Conservation (phyloP, 352 stramenopile genomes). For the Phytophthora aleatoria region DNA sequence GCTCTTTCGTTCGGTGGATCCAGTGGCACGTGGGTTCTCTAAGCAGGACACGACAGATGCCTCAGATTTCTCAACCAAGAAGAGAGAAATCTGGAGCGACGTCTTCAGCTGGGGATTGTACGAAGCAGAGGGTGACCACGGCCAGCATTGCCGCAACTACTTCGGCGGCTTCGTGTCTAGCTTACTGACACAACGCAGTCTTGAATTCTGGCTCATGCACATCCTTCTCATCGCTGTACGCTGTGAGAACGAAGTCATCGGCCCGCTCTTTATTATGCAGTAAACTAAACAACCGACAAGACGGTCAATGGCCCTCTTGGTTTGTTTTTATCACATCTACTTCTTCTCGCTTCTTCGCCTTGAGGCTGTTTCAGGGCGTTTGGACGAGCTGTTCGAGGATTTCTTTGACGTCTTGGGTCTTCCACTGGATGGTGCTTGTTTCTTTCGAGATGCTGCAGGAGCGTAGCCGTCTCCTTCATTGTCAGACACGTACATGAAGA, state of each 20-base stretch:
- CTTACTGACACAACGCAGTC: constrained; percentile 41
- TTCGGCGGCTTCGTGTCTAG: constrained; percentile 66
- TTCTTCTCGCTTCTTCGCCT: constrained; percentile 63
- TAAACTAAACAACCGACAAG: constrained; percentile 24
- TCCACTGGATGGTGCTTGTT: constrained; percentile 25
- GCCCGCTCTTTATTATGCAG: constrained; percentile 55
- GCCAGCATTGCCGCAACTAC: constrained; percentile 59
- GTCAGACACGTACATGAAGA: constrained; percentile 86
- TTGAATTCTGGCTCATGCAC: constrained; percentile 76
- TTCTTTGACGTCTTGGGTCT: constrained; percentile 72
- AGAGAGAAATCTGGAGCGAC: constrained; percentile 53
- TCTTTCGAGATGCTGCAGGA: constrained; percentile 61
- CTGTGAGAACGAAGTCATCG: constrained; percentile 66
- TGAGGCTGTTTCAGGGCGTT: constrained; percentile 61
- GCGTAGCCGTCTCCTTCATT: constrained; percentile 83
- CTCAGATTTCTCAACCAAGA: constrained; percentile 29
- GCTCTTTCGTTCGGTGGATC: constrained; percentile 67
- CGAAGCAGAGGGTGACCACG: constrained; percentile 37
- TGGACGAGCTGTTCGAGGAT: constrained; percentile 52
- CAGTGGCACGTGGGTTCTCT: constrained; percentile 28
- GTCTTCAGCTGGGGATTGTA: constrained; percentile 76
- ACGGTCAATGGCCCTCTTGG: constrained; percentile 24
- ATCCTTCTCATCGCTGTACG: constrained; percentile 69
- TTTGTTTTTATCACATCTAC: constrained; percentile 8
- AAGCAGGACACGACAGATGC: constrained; percentile 5